Conservation (phyloP, 371 early-diverging fungal species). For the Mortierella sp. region DNA sequence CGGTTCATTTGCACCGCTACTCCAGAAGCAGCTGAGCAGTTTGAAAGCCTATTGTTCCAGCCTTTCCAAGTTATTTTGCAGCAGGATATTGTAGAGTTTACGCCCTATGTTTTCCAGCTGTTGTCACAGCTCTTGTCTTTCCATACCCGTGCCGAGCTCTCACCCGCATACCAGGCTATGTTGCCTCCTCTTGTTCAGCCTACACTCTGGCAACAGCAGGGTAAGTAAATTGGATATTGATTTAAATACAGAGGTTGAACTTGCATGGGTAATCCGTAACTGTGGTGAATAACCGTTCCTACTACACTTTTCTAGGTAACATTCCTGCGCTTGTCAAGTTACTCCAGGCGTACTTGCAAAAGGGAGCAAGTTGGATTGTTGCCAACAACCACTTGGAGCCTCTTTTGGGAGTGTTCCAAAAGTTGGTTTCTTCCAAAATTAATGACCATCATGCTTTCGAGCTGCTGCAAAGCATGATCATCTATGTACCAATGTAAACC, state of each 20-base stretch:
- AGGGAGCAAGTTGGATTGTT: constrained; percentile 72
- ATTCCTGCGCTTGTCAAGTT: constrained; percentile 94
- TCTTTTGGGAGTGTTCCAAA: constrained; percentile 95
- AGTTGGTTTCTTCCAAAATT: constrained; percentile 85
- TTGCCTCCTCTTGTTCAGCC: constrained; percentile 88
- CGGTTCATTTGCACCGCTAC: constrained; percentile 76
- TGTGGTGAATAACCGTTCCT: not conserved
- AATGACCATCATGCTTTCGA: constrained; percentile 91
- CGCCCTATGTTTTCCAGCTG: constrained; percentile 97
- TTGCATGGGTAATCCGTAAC: not conserved
- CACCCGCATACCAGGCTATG: constrained; percentile 78
- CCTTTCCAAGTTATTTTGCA: constrained; percentile 93
- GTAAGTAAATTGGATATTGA: constrained; percentile 35
- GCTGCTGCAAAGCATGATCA: constrained; percentile 79
- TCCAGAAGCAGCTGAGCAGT: constrained; percentile 75
- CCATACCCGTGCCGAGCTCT: constrained; percentile 77
- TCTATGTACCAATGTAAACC: constrained; percentile 79
- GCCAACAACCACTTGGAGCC: constrained; percentile 78
- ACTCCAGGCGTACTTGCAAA: constrained; percentile 85
- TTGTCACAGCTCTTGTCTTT: constrained; percentile 86
- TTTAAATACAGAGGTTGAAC: not conserved
- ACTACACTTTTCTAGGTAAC: constrained; percentile 69
- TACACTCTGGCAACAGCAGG: constrained; percentile 87
- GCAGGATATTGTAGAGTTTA: constrained; percentile 92
- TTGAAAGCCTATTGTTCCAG: constrained; percentile 79